Evolutionary conservation across 345 rosid genomes (phyloP).

Genomic region (Lepidium aucheri): DNA sequence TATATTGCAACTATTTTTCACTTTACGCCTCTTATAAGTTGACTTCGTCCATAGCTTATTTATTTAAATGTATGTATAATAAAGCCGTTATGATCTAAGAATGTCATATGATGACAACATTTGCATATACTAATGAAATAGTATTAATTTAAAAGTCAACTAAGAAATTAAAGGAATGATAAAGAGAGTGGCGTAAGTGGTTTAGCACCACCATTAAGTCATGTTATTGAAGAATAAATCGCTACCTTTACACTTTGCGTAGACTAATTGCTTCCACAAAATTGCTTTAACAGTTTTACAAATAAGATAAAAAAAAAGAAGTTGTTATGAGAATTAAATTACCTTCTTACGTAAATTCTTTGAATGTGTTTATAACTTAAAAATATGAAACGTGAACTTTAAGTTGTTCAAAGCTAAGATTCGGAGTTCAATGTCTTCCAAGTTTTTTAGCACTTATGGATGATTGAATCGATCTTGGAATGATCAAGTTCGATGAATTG

Average conservation of each 20-base stretch:
- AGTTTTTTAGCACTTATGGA: not conserved
- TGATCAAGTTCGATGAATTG: not conserved
- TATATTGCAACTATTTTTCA: not conserved
- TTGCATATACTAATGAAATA: not conserved
- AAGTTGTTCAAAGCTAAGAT: not conserved
- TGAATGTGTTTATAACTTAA: slow-evolving; percentile 17
- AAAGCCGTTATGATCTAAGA: not conserved
- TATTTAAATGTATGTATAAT: not conserved
- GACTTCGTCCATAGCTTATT: not conserved
- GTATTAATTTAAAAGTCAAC: slow-evolving; percentile 15
- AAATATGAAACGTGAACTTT: slow-evolving; percentile 3
- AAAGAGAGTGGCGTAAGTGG: slow-evolving; percentile 18
- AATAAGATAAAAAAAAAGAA: not conserved
- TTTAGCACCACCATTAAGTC: slow-evolving; percentile 29
- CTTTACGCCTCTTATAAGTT: not conserved
- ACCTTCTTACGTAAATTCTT: not conserved
- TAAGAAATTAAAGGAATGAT: not conserved
- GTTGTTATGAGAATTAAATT: not conserved
- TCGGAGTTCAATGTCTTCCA: not conserved
- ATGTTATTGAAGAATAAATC: slow-evolving; percentile 18
- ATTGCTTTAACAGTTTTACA: not conserved
- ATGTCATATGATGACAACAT: not conserved
- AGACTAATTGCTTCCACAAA: slow-evolving; percentile 15
- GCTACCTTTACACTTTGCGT: slow-evolving; percentile 28
- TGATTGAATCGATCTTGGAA: slow-evolving; percentile 1